Evolutionary conservation across 2,329 filamentous ascomycete genomes (phyloP).

Genomic region (Fusarium mundagurra): DNA sequence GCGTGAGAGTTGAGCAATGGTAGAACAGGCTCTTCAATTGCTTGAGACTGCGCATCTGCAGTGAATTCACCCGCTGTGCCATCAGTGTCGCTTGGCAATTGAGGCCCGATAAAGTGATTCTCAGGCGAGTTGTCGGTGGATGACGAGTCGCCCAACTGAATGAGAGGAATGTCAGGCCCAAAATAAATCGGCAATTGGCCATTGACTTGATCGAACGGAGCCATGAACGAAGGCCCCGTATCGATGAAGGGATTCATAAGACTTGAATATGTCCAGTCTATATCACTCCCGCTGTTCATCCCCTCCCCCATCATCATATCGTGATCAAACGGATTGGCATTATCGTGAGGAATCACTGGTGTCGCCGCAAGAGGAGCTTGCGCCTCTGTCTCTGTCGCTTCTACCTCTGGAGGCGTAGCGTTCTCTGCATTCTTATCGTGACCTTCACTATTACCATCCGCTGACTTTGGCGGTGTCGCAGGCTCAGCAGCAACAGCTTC

Average conservation of each 20-base stretch:
- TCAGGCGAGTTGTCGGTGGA: not conserved
- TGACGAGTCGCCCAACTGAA: not conserved
- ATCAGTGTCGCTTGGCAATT: not conserved
- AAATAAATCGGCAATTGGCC: not conserved
- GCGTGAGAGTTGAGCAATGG: not conserved
- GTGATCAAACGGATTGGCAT: not conserved
- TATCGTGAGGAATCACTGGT: not conserved
- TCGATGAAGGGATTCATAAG: not conserved
- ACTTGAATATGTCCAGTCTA: not conserved
- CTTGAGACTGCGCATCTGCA: not conserved
- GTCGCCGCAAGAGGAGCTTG: not conserved
- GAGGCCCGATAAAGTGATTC: not conserved
- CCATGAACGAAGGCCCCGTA: not conserved
- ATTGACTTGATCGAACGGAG: not conserved
- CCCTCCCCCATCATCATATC: not conserved
- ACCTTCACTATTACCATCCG: not conserved
- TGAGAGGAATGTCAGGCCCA: not conserved
- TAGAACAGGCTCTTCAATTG: not conserved
- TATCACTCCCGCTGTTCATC: not conserved
- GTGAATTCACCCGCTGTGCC: rapidly evolving
- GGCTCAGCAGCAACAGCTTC: not conserved
- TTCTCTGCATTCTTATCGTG: not conserved
- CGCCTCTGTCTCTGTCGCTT: not conserved
- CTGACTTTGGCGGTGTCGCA: not conserved
- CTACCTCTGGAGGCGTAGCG: not conserved